Base-by-base conservation (phyloP, 2,329 filamentous ascomycete genomes). In the Pestalotiopsis sp. region DNA sequence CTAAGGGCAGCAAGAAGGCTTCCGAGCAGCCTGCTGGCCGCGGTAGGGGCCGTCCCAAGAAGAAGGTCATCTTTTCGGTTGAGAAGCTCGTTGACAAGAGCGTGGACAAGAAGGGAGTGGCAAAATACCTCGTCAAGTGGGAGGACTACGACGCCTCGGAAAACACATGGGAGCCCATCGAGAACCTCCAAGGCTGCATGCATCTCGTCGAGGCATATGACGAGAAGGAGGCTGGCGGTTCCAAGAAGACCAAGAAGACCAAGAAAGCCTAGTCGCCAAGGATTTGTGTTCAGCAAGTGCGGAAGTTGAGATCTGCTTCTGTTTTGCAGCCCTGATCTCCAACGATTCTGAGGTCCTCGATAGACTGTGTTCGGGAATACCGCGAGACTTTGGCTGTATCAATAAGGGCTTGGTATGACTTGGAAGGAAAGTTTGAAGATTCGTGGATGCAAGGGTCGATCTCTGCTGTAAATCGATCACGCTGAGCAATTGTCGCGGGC, bases 131-230 rank as follows among this genome's bases (percentile, higher is more conserved):
- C 27, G 62, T 65, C 38, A 52, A 65, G 23, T 65, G 62, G 62
- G 23, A 25, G 11, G 49, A 65, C 9, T 65, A 65, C 27, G 36
- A 14, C 1, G 20, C 49, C 49, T 12, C 62, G 14, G 41, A 45
- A 14, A 65, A 65, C 38, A 65, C 62, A 7, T 65, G 62, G 62
- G 62, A 65, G 39, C 62, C 62, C 11, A 14, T 65, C 14, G 62
- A 65, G n/a, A 38, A 65, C 1, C 62, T 65, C 2, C 20, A 65
- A 25, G 62, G 62, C 20, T 65, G 62, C 39, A 23, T 25, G 27
- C 36, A 49, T 59, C 57, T 59, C 27, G 57, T 59, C 17, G 23
- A 59, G 27, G 57, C 57, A 27, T 59, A 27, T 27, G 57, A 59
- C 45, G 20, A 52, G 6, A 52, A 52, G 45, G 45, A 52, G 45